Evolutionary conservation across 495 filamentous ascomycete genomes (phyloP), one percentile per base, ranked within the genome.

Genomic region (Penicillium lagena): DNA sequence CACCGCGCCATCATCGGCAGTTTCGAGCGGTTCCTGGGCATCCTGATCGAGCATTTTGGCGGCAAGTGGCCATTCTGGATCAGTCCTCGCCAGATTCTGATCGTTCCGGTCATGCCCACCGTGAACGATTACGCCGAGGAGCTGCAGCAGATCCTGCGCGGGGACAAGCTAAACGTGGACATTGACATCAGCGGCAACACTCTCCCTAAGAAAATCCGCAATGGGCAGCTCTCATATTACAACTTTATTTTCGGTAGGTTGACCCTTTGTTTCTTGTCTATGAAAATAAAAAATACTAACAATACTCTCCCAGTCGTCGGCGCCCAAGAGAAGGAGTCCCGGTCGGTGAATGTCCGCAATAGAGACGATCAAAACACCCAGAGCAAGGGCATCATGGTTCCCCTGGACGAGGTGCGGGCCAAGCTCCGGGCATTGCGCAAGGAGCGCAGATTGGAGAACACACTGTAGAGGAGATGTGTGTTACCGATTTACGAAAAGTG

Each of bases 51-150:
- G 70, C 93, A 97, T 63, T 98, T 96, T 58, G 93, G 74, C 34
- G 93, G 93, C 50, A 96, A 95, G 68, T 97, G 91, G 91, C 93
- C 93, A 0, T 95, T 96, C 77, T 98, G 93, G 93, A 67, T 98
- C 46, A 90, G 83, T 50, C 93, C 93, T 22, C 82, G 91, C 13
- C 93, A 98, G 69, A 79, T 97, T 38, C 70, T 97, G 48, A 81
- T 97, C 43, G 82, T 97, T 7, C 94, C 93, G 2, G 90, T 98
- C 49, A 90, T 90, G 76, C 85, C 85, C 13, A 77, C 79, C 29
- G 80, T 83, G 49, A 84, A 89, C 54, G 86, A 89, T 50, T 98
- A 97, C 59, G 89, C 82, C 12, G 72, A 85, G 59, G 93, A 97
- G 68, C 77, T 97, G 12, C 86, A 87, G 60, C 51, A 54, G 15